Evolutionary conservation across 345 rosid genomes (phyloP).

Genomic region (Hibiscus tridactylites): DNA sequence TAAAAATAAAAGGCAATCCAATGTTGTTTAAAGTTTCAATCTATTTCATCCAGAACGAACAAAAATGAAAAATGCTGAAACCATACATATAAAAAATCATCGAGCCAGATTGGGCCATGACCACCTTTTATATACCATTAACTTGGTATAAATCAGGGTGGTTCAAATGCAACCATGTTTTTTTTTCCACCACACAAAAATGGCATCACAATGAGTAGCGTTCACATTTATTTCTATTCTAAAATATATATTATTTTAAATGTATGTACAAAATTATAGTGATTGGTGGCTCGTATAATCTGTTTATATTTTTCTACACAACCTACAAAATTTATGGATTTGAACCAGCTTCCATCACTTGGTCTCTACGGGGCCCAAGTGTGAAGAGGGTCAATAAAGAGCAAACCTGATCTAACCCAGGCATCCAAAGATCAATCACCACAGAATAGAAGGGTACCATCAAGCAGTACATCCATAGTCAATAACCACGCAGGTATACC

Average conservation of each 20-base stretch:
- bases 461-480: not conserved
- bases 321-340: conserved; percentile 19
- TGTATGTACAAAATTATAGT: conserved; percentile 27
- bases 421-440: not conserved
- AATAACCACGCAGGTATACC: not conserved
- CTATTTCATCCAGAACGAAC: no score
- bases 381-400: not conserved
- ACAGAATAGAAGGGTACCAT: not conserved
- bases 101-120: no score
- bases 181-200: not conserved
- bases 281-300: conserved; percentile 5
- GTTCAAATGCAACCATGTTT: no score
- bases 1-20: no score
- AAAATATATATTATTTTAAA: conserved; percentile 8
- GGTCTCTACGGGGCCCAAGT: not conserved
- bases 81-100: no score
- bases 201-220: not conserved
- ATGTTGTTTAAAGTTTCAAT: no score
- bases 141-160: no score
- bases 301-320: conserved; percentile 10
- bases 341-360: not conserved
- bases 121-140: no score
- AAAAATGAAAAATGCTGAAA: no score
- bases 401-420: not conserved
- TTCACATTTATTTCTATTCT: conserved; percentile 14